These are phyloP conservation scores for Papiliotrema laurentii DNA, from an alignment of 1,284 basidiomycete genomes.

Conservation along the genomic window DNA sequence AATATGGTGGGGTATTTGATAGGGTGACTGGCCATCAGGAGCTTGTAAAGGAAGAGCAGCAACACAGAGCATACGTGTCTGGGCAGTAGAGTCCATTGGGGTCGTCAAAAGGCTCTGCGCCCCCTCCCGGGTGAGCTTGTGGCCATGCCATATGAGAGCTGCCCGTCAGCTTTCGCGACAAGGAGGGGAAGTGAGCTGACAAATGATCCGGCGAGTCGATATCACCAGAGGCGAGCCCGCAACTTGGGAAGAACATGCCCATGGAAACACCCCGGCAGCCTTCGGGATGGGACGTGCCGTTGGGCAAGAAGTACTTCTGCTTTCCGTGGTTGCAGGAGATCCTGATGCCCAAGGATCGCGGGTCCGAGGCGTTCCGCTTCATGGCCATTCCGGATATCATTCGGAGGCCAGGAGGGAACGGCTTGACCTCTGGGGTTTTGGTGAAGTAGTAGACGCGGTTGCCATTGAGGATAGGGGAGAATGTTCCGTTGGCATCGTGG, in stretches of 20 bases:
- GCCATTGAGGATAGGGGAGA: slow-evolving; percentile 24
- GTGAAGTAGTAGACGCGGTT: slow-evolving; percentile 43
- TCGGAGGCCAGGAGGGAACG: slow-evolving; percentile 42
- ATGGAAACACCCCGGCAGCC: slow-evolving; percentile 21
- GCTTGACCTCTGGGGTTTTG: slow-evolving; percentile 27
- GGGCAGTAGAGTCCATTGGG: slow-evolving; percentile 26
- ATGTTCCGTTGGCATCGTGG: slow-evolving; percentile 24
- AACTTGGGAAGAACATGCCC: slow-evolving; percentile 37
- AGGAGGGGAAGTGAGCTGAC: slow-evolving; percentile 9
- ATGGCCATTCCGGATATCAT: slow-evolving; percentile 36
- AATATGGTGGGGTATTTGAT: slow-evolving; percentile 41
- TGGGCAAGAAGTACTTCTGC: slow-evolving; percentile 27
- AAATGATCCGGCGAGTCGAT: slow-evolving; percentile 39
- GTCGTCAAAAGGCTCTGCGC: slow-evolving; percentile 14
- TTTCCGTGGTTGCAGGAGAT: slow-evolving; percentile 29
- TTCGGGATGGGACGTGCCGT: slow-evolving; percentile 26
- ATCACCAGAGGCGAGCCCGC: slow-evolving; percentile 28
- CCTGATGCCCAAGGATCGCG: slow-evolving; percentile 17
- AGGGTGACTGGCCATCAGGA: slow-evolving; percentile 16
- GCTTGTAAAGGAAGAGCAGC: neutral
- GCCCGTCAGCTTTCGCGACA: slow-evolving; percentile 3
- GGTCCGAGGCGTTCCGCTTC: slow-evolving; percentile 16
- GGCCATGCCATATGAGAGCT: slow-evolving; percentile 45
- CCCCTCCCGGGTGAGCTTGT: slow-evolving; percentile 9
- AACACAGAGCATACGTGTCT: slow-evolving; percentile 13